Percentiles rank a stretch among this genome's conserved stretches.
Conservation (phyloP, 192 early-diverging fungal species). For the Backusella luteola region DNA sequence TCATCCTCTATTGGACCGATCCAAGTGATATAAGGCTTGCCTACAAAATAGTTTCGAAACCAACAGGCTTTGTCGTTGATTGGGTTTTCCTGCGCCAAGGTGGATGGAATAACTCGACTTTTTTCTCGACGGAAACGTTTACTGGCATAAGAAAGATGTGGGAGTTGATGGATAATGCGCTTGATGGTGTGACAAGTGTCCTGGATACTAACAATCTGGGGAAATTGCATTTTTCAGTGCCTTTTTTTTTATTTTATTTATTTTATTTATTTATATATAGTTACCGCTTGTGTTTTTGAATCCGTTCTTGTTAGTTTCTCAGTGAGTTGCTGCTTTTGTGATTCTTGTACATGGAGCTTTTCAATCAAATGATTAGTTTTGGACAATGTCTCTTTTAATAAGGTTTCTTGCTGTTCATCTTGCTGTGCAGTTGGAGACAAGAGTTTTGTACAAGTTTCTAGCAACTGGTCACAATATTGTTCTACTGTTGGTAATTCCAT, state of each 20-base stretch:
- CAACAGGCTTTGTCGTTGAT: conserved; percentile 5
- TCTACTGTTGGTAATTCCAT: conserved; percentile 5
- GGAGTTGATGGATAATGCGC: background rate
- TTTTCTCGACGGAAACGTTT: background rate
- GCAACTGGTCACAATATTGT: background rate
- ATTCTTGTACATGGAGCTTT: background rate
- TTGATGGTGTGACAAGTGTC: background rate
- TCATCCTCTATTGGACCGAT: background rate
- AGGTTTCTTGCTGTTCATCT: background rate
- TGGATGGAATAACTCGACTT: background rate
- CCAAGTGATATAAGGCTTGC: conserved; percentile 6
- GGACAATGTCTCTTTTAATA: background rate
- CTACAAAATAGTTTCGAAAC: conserved; percentile 19
- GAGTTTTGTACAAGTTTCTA: background rate
- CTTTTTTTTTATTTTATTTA: background rate
- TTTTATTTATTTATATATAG: background rate
- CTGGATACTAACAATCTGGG: background rate
- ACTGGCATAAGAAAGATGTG: background rate
- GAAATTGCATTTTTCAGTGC: background rate
- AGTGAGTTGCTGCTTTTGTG: background rate
- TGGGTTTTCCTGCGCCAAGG: background rate
- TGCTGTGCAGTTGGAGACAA: background rate
- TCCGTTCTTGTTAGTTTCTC: background rate
- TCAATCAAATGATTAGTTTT: background rate
- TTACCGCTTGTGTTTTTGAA: background rate